Evolutionary conservation across 371 early-diverging fungal genomes (phyloP).

Genomic region (Circinella minor): DNA sequence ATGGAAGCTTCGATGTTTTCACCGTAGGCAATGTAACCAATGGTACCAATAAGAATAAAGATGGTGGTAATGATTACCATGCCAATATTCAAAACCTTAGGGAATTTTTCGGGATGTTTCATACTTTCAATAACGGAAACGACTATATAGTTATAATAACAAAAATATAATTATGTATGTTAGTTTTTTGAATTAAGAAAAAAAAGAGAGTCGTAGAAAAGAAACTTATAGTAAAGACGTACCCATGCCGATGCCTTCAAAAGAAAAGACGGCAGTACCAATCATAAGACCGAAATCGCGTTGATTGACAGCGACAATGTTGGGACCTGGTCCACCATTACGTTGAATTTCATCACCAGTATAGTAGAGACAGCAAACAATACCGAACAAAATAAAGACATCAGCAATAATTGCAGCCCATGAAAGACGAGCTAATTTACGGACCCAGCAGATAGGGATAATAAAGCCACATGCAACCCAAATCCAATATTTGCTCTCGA

Average conservation of each 20-base stretch:
- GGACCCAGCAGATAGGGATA: slow-evolving; percentile 72
- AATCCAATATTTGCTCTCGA: slow-evolving; percentile 56
- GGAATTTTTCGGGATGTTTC: slow-evolving; percentile 63
- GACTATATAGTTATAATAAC: slow-evolving; percentile 24
- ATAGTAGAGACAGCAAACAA: slow-evolving; percentile 53
- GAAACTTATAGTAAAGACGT: slow-evolving; percentile 17
- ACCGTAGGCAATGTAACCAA: slow-evolving; percentile 76
- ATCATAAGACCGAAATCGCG: slow-evolving; percentile 71
- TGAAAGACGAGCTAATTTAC: slow-evolving; percentile 69
- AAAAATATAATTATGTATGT: neutral
- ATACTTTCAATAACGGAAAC: slow-evolving; percentile 63
- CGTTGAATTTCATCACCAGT: slow-evolving; percentile 34
- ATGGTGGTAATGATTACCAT: slow-evolving; percentile 61
- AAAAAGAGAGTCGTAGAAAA: slow-evolving; percentile 22
- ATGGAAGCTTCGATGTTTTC: slow-evolving; percentile 68
- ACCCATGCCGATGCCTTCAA: slow-evolving; percentile 79
- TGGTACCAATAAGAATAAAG: slow-evolving; percentile 67
- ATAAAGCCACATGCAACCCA: slow-evolving; percentile 61
- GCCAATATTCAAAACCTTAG: slow-evolving; percentile 58
- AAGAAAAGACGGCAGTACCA: slow-evolving; percentile 80
- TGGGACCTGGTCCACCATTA: slow-evolving; percentile 41
- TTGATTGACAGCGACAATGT: slow-evolving; percentile 57
- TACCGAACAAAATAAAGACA: slow-evolving; percentile 73
- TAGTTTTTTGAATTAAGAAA: neutral
- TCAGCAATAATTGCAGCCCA: slow-evolving; percentile 75